Percentiles rank a stretch among this genome's conserved stretches.
phyloP scores from a whole-genome alignment of 2,329 filamentous ascomycete genomes.

The Talaromyces rugulosus region DNA sequence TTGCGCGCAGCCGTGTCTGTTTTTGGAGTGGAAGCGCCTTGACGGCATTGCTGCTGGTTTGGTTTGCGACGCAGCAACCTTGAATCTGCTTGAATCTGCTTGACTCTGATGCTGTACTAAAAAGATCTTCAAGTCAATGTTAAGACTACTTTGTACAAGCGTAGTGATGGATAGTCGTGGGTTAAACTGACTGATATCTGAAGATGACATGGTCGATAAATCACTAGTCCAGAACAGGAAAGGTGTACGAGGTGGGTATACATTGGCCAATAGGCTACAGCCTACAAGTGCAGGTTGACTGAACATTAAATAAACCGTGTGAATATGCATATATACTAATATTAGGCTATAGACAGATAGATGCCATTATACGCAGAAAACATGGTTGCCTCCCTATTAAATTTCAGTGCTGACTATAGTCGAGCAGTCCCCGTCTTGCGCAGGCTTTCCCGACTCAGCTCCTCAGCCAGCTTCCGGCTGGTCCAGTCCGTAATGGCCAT shows the following conservation, averaged over 20 bases:
- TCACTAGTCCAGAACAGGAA: not conserved
- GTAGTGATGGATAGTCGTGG: not conserved
- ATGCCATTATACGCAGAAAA: not conserved
- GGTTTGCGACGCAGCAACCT: not conserved
- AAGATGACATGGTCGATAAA: not conserved
- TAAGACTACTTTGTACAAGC: too few species aligned
- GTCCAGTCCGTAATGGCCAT: constrained; percentile 49
- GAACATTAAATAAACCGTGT: too few species aligned
- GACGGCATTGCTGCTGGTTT: constrained; percentile 1
- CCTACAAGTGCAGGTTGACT: too few species aligned
- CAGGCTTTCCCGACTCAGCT: constrained; percentile 19
- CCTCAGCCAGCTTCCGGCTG: constrained; percentile 35
- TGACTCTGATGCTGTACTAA: not conserved
- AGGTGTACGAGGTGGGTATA: not conserved
- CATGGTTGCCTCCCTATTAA: not conserved
- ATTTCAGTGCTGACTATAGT: not conserved
- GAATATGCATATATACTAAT: not conserved
- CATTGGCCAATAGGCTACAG: not conserved
- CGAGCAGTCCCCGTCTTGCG: constrained; percentile 6
- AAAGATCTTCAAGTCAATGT: not conserved
- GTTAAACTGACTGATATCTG: not conserved
- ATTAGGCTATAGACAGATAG: not conserved
- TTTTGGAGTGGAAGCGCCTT: constrained; percentile 7
- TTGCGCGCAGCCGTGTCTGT: constrained; percentile 5
- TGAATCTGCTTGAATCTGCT: not conserved